Percentiles rank a stretch among this genome's conserved stretches.
Conservation (phyloP, 495 filamentous ascomycete species). For the Aspergillus biplanus region DNA sequence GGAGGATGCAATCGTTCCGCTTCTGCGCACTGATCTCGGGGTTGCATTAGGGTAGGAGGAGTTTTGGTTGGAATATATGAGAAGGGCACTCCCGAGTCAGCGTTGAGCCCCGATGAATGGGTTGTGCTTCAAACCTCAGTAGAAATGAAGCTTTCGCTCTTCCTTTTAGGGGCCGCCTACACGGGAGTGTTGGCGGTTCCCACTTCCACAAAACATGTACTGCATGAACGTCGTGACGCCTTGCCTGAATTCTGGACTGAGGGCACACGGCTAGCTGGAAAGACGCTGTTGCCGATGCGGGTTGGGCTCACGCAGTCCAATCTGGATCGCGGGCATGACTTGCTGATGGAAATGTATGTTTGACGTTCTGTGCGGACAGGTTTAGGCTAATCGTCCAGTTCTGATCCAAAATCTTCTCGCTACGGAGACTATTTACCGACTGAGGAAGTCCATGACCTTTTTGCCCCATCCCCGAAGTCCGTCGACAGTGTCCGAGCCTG, state of each 20-base stretch:
- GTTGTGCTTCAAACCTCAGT: background rate
- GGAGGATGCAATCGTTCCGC: no score
- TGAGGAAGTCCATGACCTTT: constrained; percentile 56
- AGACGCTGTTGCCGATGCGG: constrained; percentile 35
- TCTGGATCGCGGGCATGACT: constrained; percentile 54
- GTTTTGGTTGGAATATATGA: background rate
- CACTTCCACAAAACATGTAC: background rate
- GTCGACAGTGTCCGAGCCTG: constrained; percentile 47
- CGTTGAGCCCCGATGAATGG: background rate
- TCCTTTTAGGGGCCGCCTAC: background rate
- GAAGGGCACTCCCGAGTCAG: background rate
- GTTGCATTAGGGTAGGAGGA: background rate
- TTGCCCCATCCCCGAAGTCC: constrained; percentile 53
- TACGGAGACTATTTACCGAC: constrained; percentile 60
- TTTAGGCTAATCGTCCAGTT: constrained; percentile 10
- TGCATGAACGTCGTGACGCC: constrained; percentile 16
- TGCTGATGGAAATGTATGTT: constrained; percentile 56
- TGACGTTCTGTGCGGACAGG: background rate
- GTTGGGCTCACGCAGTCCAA: constrained; percentile 61
- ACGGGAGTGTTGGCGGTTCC: background rate
- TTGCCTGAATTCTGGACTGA: constrained; percentile 9
- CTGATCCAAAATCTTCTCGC: constrained; percentile 47
- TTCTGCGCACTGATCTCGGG: background rate
- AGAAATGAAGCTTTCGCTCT: background rate
- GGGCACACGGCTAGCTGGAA: constrained; percentile 5